Percentiles rank a stretch among this genome's conserved stretches.
Evolutionary conservation across 495 filamentous ascomycete species (phyloP).

Genomic region (Podospora pseudopauciseta): DNA sequence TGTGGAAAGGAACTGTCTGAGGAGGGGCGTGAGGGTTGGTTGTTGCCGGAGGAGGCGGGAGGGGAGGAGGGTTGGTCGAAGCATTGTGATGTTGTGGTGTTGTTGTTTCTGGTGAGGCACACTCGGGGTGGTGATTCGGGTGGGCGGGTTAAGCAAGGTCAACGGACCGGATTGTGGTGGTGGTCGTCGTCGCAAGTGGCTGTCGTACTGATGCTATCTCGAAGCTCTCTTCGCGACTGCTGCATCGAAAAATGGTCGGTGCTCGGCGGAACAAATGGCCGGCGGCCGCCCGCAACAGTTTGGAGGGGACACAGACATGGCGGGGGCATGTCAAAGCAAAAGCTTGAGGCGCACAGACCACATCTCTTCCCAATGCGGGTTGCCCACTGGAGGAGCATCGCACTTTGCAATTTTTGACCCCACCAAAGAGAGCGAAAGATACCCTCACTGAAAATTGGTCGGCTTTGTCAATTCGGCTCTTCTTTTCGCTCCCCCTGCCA

Average conservation of each 20-base stretch:
- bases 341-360: constrained; percentile 4
- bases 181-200: constrained; percentile 1
- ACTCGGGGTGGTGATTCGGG: not conserved
- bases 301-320: not conserved
- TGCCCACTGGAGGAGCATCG: constrained; percentile 19
- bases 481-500: constrained; percentile 9
- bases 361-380: constrained; percentile 8
- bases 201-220: constrained; percentile 8
- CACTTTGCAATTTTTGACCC: constrained; percentile 38
- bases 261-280: constrained; percentile 25
- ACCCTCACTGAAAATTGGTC: constrained; percentile 31
- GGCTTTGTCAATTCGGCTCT: constrained; percentile 13
- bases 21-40: not conserved
- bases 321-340: not conserved
- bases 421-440: constrained; percentile 33
- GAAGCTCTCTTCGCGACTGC: constrained; percentile 4
- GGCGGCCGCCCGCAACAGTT: not conserved
- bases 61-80: constrained; percentile 16
- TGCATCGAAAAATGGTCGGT: constrained; percentile 18
- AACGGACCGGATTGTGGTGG: not conserved
- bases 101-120: not conserved
- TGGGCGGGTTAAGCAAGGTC: not conserved
- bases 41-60: constrained; percentile 6
- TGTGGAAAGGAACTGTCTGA: constrained; percentile 8
- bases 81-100: constrained; percentile 12